Conservation (phyloP, 2,329 filamentous ascomycete genomes). For the Rutstroemia sp. region DNA sequence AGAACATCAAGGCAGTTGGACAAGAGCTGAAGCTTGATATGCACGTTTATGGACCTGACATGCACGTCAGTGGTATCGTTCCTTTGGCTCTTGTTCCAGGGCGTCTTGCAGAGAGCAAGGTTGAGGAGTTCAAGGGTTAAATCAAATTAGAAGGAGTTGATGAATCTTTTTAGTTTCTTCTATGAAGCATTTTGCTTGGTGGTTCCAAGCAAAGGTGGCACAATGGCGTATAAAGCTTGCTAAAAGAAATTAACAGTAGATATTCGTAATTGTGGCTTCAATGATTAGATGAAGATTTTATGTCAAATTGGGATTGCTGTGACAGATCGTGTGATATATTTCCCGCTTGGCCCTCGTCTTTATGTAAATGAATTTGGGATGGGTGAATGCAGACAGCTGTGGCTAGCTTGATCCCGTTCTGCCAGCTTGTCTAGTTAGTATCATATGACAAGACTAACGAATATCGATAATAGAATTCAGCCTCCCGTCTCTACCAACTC, state of each 20-base stretch:
- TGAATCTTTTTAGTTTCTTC: conserved; percentile 16
- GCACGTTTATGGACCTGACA: conserved; percentile 78
- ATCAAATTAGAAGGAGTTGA: conserved; percentile 9
- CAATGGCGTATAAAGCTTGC: conserved; percentile 22
- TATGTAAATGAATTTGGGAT: too few species aligned
- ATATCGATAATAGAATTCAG: too few species aligned
- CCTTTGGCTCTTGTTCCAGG: conserved; percentile 74
- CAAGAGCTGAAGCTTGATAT: conserved; percentile 92
- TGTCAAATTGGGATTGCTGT: neutral
- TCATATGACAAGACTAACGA: too few species aligned
- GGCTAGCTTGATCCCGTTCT: too few species aligned
- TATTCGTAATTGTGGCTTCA: conserved; percentile 23
- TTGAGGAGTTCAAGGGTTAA: conserved; percentile 46
- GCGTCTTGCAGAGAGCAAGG: conserved; percentile 53
- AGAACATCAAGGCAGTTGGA: conserved; percentile 98
- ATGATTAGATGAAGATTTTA: neutral
- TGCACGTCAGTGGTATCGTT: conserved; percentile 92
- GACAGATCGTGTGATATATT: neutral
- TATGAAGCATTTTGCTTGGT: conserved; percentile 17
- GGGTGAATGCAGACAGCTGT: too few species aligned
- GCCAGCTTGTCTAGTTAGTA: too few species aligned
- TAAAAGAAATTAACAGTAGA: conserved; percentile 24
- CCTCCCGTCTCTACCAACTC: too few species aligned
- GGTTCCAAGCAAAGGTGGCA: conserved; percentile 13
- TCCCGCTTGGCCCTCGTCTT: too few species aligned